Evolutionary conservation across 306 rosid species (phyloP), one percentile per base, ranked within the genome.

Genomic region (Senna siamea): DNA sequence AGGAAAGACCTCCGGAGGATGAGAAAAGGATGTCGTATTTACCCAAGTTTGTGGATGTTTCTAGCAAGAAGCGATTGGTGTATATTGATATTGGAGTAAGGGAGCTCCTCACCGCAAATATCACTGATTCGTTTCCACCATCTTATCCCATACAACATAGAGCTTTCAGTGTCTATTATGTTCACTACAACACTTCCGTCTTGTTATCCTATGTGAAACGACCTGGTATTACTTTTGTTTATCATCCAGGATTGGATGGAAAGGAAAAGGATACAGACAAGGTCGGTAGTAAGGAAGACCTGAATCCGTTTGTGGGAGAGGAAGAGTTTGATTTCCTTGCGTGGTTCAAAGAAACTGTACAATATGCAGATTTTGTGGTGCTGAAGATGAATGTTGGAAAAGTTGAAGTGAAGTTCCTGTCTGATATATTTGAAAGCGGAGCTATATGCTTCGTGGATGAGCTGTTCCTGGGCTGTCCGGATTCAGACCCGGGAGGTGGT

Each of bases 261-360:
- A 75, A 82, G 72, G 67, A 5, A 2, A 40, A 50, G 30, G 30
- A 26, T 6, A 28, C 59, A 2, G 44, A 62, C 46, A 59, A 59
- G 28, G 34, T 3, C 14, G 48, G 4, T 2, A 18, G 32, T 0
- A 86, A 82, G 13, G 88, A 47, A 20, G 87, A 78, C 9, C 2
- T 84, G 53, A 96, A 91, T 53, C 85, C 93, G 2, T 83, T 79
- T 44, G 32, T 87, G 2, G 96, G 89, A 22, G 87, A 85, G 48
- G 95, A 90, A 12, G 92, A 83, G 68, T 94, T 94, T 51, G 85
- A 94, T 78, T 92, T 94, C 65, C 85, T 81, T 35, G 85, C 83
- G 6, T 94, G 99, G 99, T 94, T 94, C 76, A 94, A 87, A 78
- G 99, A 94, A 77, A 92, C 97, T 1, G 91, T 89, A 76, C 73